Percentiles rank a stretch among this genome's conserved stretches.
These are phyloP conservation scores for Plasmodium billcollinsi DNA, from an alignment of 169 alveolate species.

Conservation along the genomic window DNA sequence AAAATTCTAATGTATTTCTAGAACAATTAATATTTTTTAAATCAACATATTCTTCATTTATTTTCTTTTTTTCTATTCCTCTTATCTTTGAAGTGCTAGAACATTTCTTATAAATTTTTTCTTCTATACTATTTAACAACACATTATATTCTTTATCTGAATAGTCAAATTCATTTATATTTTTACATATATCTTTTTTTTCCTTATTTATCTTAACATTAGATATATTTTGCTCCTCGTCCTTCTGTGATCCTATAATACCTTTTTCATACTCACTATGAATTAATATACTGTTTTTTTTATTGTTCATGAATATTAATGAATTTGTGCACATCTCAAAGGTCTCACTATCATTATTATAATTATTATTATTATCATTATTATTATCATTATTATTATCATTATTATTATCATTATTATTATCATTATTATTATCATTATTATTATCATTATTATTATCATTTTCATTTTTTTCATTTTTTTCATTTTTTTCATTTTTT, in stretches of 20 bases:
- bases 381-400: too few relatives aligned
- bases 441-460: not conserved
- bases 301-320: not conserved
- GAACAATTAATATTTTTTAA: conserved; percentile 26
- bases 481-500: not conserved
- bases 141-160: not conserved
- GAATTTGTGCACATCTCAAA: not conserved
- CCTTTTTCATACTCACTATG: not conserved
- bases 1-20: conserved; percentile 40
- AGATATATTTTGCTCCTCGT: not conserved
- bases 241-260: not conserved
- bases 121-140: not conserved
- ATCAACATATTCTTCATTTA: conserved; percentile 39
- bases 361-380: not conserved
- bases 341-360: not conserved
- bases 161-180: not conserved
- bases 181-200: not conserved
- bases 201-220: not conserved
- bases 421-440: not conserved
- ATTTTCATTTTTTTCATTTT: not conserved
- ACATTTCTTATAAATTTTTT: not conserved
- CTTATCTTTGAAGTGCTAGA: not conserved
- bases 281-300: too few relatives aligned
- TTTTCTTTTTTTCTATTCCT: not conserved
- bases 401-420: not conserved